A percentile compares a stretch with the other conserved stretches of the same genome.
phyloP scores from a whole-genome alignment of 306 rosid species.

The Carpinus viminea region DNA sequence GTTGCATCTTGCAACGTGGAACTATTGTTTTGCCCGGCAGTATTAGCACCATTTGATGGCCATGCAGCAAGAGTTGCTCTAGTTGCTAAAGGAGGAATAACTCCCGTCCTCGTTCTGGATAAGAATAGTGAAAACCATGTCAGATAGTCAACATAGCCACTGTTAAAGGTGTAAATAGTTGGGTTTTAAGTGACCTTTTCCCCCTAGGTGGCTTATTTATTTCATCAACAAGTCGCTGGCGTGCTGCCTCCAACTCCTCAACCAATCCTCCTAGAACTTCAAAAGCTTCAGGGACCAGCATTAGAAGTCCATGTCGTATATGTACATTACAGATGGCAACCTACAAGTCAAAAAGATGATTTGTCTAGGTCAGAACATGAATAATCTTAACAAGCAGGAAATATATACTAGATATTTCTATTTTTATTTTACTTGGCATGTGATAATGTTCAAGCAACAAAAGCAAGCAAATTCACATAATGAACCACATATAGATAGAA shows the following conservation, averaged over 20 bases:
- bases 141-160: constrained; percentile 7
- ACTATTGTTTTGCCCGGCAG: constrained; percentile 29
- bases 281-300: constrained; percentile 84
- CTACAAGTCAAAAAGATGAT: constrained; percentile 43
- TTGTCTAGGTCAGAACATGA: constrained; percentile 27
- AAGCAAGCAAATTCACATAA: neutral
- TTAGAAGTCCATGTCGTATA: constrained; percentile 78
- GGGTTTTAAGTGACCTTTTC: constrained; percentile 33
- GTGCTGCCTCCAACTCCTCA: constrained; percentile 85
- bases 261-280: constrained; percentile 82
- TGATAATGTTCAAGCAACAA: constrained; percentile 21
- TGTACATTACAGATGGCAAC: constrained; percentile 70
- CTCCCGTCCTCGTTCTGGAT: constrained; percentile 70
- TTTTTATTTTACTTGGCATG: constrained; percentile 7
- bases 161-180: neutral
- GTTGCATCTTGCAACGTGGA: constrained; percentile 25
- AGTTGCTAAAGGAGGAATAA: constrained; percentile 69
- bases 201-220: constrained; percentile 90
- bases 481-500: neutral
- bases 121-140: constrained; percentile 19
- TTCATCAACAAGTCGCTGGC: constrained; percentile 72
- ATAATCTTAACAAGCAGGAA: neutral
- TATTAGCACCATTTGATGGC: constrained; percentile 53
- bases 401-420: neutral
- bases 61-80: constrained; percentile 90